A percentile compares a stretch with the other conserved stretches of the same genome.
Conservation (phyloP, 139 green algal genomes). For the Chlorella sp. region DNA sequence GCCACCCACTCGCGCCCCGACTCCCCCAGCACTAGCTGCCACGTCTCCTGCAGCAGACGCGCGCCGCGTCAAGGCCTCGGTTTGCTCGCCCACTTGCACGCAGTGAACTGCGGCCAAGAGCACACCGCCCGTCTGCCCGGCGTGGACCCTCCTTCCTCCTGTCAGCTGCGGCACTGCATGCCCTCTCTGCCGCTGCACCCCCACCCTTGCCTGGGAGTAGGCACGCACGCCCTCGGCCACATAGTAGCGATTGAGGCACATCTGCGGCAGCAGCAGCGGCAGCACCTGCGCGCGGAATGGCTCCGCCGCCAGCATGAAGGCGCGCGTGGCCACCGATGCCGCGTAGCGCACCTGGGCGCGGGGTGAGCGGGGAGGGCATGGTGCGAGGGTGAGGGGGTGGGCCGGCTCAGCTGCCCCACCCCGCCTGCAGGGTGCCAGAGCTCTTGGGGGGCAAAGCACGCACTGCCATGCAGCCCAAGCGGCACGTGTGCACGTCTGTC, state of each 20-base stretch:
- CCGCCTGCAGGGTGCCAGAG: too few species aligned
- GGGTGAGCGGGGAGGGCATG: neutral
- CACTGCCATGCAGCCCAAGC: too few species aligned
- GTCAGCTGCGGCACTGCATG: too few species aligned
- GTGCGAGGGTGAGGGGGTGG: too few species aligned
- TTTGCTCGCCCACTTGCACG: too few species aligned
- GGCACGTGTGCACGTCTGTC: too few species aligned
- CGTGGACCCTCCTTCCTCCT: too few species aligned
- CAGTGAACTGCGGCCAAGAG: too few species aligned
- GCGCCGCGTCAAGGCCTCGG: too few species aligned
- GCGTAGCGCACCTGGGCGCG: conserved; percentile 78
- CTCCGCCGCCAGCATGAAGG: conserved; percentile 60
- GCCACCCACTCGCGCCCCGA: conserved; percentile 68
- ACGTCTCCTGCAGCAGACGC: conserved; percentile 74
- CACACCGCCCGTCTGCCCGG: too few species aligned
- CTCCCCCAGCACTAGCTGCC: conserved; percentile 69
- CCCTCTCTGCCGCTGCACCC: neutral
- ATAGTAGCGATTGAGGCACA: conserved; percentile 96
- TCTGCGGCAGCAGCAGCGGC: conserved; percentile 72
- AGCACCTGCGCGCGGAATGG: conserved; percentile 44
- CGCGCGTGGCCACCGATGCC: conserved; percentile 68
- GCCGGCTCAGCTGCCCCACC: too few species aligned
- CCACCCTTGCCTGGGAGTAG: conserved; percentile 64
- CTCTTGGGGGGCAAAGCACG: too few species aligned
- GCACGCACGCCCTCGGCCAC: conserved; percentile 88